Base-by-base conservation (phyloP, 108 stramenopile genomes). In the Nitzschia putrida region DNA sequence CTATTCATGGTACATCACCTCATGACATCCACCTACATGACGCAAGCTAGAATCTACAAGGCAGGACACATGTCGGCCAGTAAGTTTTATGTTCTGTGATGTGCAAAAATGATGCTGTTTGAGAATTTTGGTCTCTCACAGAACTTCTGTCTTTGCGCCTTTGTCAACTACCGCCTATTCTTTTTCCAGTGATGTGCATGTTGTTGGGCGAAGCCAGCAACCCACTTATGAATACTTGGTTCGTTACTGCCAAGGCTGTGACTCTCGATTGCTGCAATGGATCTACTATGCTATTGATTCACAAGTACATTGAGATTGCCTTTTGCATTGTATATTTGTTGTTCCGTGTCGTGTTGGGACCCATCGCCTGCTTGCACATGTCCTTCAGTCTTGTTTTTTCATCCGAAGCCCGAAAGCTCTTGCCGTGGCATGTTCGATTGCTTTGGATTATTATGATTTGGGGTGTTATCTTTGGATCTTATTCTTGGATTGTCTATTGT, bases 191-290 rank as follows among this genome's bases (percentile, higher is more conserved):
- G 77, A 72, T 72, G 43, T 78, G 77, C 66, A 90, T 90, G 84
- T 85, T 85, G 21, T 37, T 77, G 37, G 89, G 89, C 45, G 89
- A 90, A 69, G 47, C 78, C 7, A 87, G 86, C 41, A 87, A 86
- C 70, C 85, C 89, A 3, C 53, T 80, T 0, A 80, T 81, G 23
- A 90, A 87, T 68, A 34, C 56, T 6, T 78, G 75, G 40, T 64
- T 64, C 16, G 70, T 87, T 25, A 41, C 68, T 2, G 26, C 57
- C n/a, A 41, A 57, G 24, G 89, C 89, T 1, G 61, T 74, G 41
- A 69, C 65, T 14, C 60, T 85, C 22, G 80, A 69, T 25, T 80
- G 73, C 56, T 77, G 78, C 73, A 79, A 72, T 61, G 74, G 78
- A 47, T 20, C 40, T 21, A 50, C 74, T 4, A 42, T 43, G 47